Evolutionary conservation across 2,329 filamentous ascomycete species (phyloP).

Genomic region (Hypomyces rosellus): DNA sequence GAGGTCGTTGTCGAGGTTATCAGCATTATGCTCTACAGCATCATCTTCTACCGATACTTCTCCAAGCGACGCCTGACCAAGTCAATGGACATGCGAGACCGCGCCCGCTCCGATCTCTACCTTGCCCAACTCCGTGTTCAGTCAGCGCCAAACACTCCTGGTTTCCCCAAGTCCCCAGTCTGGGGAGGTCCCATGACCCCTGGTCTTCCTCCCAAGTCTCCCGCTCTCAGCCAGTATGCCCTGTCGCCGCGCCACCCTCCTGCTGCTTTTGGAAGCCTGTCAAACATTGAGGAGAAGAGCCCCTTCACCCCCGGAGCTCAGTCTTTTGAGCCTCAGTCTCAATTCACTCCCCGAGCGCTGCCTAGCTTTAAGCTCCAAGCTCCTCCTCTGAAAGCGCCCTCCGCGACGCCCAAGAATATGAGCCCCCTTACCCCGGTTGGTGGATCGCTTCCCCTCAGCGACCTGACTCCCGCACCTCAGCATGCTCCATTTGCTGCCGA

Average conservation of each 20-base stretch:
- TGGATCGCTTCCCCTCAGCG: constrained; percentile 19
- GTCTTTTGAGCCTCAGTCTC: constrained; percentile 56
- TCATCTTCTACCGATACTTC: constrained; percentile 97
- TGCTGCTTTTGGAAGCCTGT: constrained; percentile 46
- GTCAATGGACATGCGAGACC: constrained; percentile 93
- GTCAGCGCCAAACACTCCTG: constrained; percentile 91
- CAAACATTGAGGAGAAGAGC: constrained; percentile 36
- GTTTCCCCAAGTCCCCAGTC: constrained; percentile 60
- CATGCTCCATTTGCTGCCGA: constrained; percentile 67
- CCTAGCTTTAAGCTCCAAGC: constrained; percentile 80
- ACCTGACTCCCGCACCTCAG: constrained; percentile 16
- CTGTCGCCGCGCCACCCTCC: constrained; percentile 58
- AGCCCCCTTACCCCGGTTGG: constrained; percentile 53
- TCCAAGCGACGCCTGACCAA: constrained; percentile 92
- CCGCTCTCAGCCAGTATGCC: constrained; percentile 39
- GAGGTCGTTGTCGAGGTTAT: constrained; percentile 90
- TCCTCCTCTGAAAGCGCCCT: constrained; percentile 71
- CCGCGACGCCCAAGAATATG: constrained; percentile 66
- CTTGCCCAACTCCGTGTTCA: constrained; percentile 78
- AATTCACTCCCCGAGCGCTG: constrained; percentile 45
- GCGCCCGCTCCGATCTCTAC: constrained; percentile 90
- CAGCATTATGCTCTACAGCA: constrained; percentile 84
- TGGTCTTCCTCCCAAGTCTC: constrained; percentile 30
- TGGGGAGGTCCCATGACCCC: constrained; percentile 52
- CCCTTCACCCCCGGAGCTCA: constrained; percentile 50